A percentile compares a stretch with the other conserved stretches of the same genome.
phyloP scores from a whole-genome alignment of 495 filamentous ascomycete species.

The Penicillium steckii region DNA sequence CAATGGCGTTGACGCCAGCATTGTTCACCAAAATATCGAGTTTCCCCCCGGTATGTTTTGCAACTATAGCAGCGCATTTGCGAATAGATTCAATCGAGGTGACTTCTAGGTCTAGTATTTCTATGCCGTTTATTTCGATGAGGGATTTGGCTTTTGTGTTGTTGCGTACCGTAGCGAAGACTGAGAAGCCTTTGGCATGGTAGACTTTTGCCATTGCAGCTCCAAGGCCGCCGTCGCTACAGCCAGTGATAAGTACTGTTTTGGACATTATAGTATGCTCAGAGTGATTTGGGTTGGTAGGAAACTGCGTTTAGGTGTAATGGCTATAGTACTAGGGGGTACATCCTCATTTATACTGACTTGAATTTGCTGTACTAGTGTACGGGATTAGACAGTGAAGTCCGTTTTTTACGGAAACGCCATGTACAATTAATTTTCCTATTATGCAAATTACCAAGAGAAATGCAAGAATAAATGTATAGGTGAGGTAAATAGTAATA shows the following conservation, averaged over 20 bases:
- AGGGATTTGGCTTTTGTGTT: slow-evolving; percentile 1
- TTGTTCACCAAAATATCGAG: background rate
- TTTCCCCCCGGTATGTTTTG: background rate
- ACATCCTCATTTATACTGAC: no score
- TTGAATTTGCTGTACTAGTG: no score
- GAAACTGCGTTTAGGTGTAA: no score
- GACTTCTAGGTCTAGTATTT: slow-evolving; percentile 8
- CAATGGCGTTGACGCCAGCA: background rate
- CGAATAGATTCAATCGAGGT: slow-evolving; percentile 6
- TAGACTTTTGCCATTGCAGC: slow-evolving; percentile 10
- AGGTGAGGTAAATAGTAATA: background rate
- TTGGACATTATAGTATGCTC: background rate
- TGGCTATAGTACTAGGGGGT: no score
- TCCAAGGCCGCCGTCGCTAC: slow-evolving; percentile 11
- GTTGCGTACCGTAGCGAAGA: slow-evolving; percentile 6
- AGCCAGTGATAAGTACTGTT: slow-evolving; percentile 7
- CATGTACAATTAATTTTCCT: background rate
- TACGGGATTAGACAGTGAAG: background rate
- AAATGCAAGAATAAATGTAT: background rate
- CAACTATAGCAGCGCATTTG: background rate
- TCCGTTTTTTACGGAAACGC: background rate
- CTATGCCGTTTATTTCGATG: background rate
- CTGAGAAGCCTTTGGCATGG: slow-evolving; percentile 2
- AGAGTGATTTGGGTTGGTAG: background rate
- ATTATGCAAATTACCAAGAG: background rate